phyloP scores from a whole-genome alignment of 2,329 filamentous ascomycete genomes.

The Fusarium ramigenum region DNA sequence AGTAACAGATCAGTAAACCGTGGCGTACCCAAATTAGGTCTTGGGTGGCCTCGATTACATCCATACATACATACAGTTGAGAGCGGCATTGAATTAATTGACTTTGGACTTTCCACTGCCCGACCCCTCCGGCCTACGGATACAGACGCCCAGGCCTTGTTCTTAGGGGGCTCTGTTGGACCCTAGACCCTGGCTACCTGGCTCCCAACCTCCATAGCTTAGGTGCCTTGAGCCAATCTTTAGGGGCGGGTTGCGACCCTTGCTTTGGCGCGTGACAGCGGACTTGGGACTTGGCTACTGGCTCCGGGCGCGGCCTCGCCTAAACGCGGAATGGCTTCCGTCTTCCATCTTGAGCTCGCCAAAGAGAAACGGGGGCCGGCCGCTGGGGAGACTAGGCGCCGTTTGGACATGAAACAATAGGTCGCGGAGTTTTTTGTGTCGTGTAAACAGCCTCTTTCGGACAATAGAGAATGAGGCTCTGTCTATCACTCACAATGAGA shows the following conservation, averaged over 20 bases:
- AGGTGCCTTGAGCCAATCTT: conserved; percentile 10
- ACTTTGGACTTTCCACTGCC: conserved; percentile 8
- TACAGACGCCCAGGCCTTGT: conserved; percentile 18
- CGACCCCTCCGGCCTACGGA: conserved; percentile 4
- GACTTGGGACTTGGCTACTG: conserved; percentile 7
- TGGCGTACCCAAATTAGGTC: conserved; percentile 34
- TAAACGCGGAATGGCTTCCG: conserved; percentile 42
- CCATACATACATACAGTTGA: conserved; percentile 14
- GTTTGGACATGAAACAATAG: conserved; percentile 31
- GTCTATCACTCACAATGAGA: neutral
- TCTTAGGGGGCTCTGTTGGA: neutral
- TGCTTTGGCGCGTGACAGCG: conserved; percentile 41
- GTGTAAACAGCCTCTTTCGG: conserved; percentile 1
- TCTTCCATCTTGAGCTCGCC: neutral
- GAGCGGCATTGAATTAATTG: conserved; percentile 32
- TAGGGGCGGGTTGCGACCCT: conserved; percentile 24
- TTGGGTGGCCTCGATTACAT: conserved; percentile 39
- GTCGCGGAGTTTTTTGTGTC: conserved; percentile 1
- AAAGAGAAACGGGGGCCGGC: neutral
- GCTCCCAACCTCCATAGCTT: conserved; percentile 10
- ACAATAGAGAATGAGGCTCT: neutral
- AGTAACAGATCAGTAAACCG: conserved; percentile 29
- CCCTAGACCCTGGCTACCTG: conserved; percentile 20
- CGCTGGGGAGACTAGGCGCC: neutral
- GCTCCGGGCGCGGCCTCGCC: conserved; percentile 37